Conservation (phyloP, 2,329 filamentous ascomycete genomes). For the Neoscytalidium dimidiatum region DNA sequence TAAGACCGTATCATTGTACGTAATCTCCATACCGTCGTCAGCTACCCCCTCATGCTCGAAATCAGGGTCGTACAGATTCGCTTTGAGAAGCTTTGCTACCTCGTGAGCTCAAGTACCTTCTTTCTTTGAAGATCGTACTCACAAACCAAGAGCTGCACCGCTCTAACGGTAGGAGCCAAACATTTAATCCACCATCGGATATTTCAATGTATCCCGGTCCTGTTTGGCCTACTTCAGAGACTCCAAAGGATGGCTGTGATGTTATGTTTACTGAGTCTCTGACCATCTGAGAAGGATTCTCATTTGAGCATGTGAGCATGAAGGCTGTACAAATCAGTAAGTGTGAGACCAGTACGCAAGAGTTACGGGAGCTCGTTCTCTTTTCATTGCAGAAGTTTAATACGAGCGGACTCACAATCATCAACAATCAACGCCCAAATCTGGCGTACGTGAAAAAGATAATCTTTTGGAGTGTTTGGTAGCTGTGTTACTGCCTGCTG, state of each 20-base stretch:
- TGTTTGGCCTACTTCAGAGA: background rate
- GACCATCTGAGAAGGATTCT: background rate
- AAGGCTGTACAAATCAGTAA: background rate
- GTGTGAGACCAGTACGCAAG: no score
- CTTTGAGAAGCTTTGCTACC: background rate
- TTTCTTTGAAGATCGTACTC: background rate
- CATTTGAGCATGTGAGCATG: constrained; percentile 1
- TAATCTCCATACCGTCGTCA: background rate
- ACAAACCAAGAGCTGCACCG: constrained; percentile 8
- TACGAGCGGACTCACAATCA: background rate
- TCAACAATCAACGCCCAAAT: constrained; percentile 7
- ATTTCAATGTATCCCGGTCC: background rate
- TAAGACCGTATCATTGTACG: background rate
- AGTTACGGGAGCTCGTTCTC: no score
- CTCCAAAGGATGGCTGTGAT: background rate
- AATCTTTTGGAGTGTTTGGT: background rate
- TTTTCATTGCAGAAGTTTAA: no score
- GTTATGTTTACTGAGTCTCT: background rate
- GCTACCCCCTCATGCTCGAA: background rate
- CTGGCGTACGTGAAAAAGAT: background rate
- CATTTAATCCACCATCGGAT: background rate
- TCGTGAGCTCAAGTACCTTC: background rate
- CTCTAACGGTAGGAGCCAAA: background rate
- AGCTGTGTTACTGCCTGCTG: constrained; percentile 5
- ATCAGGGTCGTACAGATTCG: background rate